Evolutionary conservation across 306 rosid species (phyloP).

Genomic region (Argentina anserina): DNA sequence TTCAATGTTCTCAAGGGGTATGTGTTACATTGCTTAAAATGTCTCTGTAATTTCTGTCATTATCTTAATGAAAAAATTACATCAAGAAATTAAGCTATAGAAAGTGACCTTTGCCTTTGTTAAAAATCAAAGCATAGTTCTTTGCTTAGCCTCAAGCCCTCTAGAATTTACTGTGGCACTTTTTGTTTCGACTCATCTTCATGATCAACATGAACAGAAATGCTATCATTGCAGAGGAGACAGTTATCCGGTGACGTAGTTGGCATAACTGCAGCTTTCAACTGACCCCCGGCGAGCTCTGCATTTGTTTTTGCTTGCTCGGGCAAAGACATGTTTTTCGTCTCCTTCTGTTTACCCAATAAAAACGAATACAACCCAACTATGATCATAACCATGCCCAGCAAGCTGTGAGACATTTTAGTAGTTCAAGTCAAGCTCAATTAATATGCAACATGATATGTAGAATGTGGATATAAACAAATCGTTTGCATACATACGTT

Average conservation of each 20-base stretch:
- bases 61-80: background rate
- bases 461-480: background rate
- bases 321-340: background rate
- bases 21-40: too few relatives aligned
- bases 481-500: conserved; percentile 33
- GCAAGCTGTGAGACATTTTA: conserved; percentile 33
- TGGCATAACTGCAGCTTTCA: conserved; percentile 27
- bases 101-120: background rate
- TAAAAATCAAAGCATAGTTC: background rate
- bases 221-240: background rate
- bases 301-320: conserved; percentile 12
- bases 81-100: background rate
- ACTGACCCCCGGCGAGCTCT: conserved; percentile 16
- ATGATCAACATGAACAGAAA: background rate
- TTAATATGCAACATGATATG: background rate
- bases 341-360: conserved; percentile 53
- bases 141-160: background rate
- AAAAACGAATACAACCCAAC: conserved; percentile 54
- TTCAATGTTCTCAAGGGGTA: too few relatives aligned
- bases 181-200: background rate
- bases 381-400: conserved; percentile 55
- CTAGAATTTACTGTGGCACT: background rate
- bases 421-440: background rate
- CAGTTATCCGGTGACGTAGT: conserved; percentile 21
- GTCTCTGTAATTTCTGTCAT: background rate